phyloP scores from a whole-genome alignment of 768 basidiomycete species.

The Mycena polygramma region DNA sequence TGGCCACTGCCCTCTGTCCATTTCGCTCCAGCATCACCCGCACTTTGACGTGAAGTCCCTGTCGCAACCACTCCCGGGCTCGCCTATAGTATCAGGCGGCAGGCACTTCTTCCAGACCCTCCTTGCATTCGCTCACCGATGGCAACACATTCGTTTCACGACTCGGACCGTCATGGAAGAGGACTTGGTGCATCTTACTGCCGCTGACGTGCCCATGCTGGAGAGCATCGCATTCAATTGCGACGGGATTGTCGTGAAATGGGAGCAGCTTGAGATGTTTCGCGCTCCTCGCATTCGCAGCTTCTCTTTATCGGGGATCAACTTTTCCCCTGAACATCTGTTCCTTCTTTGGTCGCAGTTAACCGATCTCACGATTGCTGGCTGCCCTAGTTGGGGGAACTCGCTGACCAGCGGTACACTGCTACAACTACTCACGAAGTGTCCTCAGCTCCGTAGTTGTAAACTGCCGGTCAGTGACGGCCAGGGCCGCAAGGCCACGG shows the following conservation, averaged over 20 bases:
- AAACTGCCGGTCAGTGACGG: background rate
- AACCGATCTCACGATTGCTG: background rate
- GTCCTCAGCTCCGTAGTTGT: background rate
- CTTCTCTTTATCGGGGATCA: slow-evolving; percentile 1
- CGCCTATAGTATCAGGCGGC: background rate
- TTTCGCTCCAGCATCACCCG: background rate
- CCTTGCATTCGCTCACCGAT: background rate
- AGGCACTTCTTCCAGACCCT: background rate
- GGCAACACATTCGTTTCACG: slow-evolving; percentile 1
- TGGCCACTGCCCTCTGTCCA: slow-evolving; percentile 15
- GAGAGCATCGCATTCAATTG: background rate
- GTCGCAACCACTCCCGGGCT: too few species aligned
- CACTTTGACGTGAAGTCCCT: too few species aligned
- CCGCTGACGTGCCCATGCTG: background rate
- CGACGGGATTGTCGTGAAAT: background rate
- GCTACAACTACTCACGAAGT: background rate
- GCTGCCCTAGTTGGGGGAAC: background rate
- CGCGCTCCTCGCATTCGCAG: background rate
- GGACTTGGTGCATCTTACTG: background rate
- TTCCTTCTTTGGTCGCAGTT: background rate
- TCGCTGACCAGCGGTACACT: background rate
- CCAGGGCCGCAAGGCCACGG: too few species aligned
- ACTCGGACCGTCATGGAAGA: background rate
- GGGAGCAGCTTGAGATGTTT: background rate
- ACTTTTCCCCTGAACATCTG: background rate